A percentile compares a stretch with the other conserved stretches of the same genome.
Evolutionary conservation across 805 yeast genomes (phyloP).

Genomic region (Ogataea pilisensis): DNA sequence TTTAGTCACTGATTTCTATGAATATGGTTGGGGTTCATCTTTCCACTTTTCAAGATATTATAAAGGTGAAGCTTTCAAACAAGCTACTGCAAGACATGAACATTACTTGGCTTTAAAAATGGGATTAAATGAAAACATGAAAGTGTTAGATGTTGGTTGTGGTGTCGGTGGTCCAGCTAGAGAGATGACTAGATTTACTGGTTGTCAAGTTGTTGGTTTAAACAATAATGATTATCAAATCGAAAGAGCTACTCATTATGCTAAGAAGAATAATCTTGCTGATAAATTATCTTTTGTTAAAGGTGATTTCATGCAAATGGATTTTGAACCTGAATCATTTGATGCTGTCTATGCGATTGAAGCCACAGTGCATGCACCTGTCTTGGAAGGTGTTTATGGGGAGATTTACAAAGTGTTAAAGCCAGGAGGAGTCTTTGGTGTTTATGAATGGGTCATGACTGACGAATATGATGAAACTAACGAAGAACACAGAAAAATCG

Average conservation of each 20-base stretch:
- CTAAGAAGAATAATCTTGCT: conserved; percentile 58
- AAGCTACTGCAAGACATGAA: conserved; percentile 96
- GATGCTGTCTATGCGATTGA: conserved; percentile 98
- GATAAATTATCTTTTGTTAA: conserved; percentile 81
- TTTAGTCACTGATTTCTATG: conserved; percentile 96
- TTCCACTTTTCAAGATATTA: conserved; percentile 96
- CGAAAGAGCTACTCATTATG: conserved; percentile 82
- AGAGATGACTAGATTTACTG: conserved; percentile 89
- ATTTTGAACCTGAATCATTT: conserved; percentile 81
- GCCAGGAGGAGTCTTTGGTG: conserved; percentile 98
- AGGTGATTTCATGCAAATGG: conserved; percentile 99
- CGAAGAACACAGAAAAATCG: conserved; percentile 87
- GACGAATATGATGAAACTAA: conserved; percentile 83
- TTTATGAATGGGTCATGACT: conserved; percentile 99
- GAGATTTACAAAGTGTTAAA: conserved; percentile 93
- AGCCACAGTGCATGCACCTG: conserved; percentile 98
- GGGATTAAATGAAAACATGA: conserved; percentile 72
- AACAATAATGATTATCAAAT: conserved; percentile 98
- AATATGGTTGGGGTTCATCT: conserved; percentile 98
- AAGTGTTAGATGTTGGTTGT: conserved; percentile 96
- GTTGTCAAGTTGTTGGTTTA: conserved; percentile 80
- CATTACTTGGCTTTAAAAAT: conserved; percentile 89
- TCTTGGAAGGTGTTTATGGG: conserved; percentile 89
- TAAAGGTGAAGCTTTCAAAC: conserved; percentile 88
- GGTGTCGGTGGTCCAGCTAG: conserved; percentile 99